A percentile compares a stretch with the other conserved stretches of the same genome.
Evolutionary conservation across 148 eudicot species (phyloP).

Genomic region (Rhododendron ovatum): DNA sequence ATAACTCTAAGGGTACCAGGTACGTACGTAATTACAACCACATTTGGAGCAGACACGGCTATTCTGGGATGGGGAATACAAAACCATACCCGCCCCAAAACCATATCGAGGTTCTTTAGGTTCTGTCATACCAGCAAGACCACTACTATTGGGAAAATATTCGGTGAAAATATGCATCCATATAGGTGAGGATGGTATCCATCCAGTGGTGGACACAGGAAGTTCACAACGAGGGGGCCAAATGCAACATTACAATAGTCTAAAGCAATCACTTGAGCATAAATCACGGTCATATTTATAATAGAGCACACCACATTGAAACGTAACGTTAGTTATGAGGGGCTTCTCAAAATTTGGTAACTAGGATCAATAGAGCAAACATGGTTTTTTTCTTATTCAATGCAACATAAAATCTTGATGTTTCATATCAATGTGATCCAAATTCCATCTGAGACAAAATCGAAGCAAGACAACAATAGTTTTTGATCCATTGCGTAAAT

Average conservation of each 20-base stretch:
- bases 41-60: not conserved
- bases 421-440: not conserved
- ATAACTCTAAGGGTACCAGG: not conserved
- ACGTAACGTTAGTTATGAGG: not conserved
- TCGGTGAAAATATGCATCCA: not conserved
- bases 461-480: not conserved
- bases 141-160: not conserved
- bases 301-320: not conserved
- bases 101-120: not conserved
- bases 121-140: not conserved
- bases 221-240: not conserved
- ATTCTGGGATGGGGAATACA: not conserved
- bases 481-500: not conserved
- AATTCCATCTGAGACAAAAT: not conserved
- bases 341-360: not conserved
- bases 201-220: no score
- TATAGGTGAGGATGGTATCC: not conserved
- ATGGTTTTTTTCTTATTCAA: not conserved
- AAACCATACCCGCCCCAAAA: not conserved
- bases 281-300: not conserved
- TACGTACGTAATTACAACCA: not conserved
- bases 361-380: not conserved
- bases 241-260: not conserved
- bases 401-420: not conserved
- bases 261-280: not conserved